These are phyloP conservation scores for Stagonosporopsis tanaceti DNA, from an alignment of 2,329 filamentous ascomycete species.

Conservation along the genomic window DNA sequence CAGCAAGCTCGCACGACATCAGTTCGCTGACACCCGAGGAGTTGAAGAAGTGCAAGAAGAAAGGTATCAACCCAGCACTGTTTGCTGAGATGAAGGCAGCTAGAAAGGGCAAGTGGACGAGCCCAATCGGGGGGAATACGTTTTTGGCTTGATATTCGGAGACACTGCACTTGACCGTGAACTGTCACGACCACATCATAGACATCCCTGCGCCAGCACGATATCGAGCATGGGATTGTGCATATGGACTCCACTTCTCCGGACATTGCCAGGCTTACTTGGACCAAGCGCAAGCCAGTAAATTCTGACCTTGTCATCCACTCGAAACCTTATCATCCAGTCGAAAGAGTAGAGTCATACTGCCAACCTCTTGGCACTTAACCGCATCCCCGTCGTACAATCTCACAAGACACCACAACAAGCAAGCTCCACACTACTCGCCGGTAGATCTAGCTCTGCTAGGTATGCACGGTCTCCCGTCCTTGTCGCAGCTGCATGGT, in stretches of 20 bases:
- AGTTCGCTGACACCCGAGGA: conserved; percentile 51
- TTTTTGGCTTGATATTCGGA: conserved; percentile 29
- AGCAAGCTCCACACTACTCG: neutral
- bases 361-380: neutral
- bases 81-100: conserved; percentile 59
- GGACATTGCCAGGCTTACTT: neutral
- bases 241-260: neutral
- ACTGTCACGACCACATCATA: neutral
- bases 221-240: neutral
- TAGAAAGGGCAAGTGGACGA: conserved; percentile 50
- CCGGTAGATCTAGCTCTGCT: neutral
- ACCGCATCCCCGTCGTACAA: neutral
- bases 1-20: conserved; percentile 51
- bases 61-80: conserved; percentile 57
- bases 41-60: conserved; percentile 55
- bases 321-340: too few relatives aligned
- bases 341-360: too few relatives aligned
- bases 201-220: neutral
- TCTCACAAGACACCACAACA: neutral
- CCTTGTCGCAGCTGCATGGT: conserved; percentile 7
- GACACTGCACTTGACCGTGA: neutral
- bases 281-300: neutral
- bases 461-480: conserved; percentile 1
- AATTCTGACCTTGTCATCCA: too few relatives aligned
- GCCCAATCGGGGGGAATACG: conserved; percentile 46